A percentile compares a stretch with the other conserved stretches of the same genome.
phyloP scores from a whole-genome alignment of 164 flowering plant genomes.

The Vitis cinerea region DNA sequence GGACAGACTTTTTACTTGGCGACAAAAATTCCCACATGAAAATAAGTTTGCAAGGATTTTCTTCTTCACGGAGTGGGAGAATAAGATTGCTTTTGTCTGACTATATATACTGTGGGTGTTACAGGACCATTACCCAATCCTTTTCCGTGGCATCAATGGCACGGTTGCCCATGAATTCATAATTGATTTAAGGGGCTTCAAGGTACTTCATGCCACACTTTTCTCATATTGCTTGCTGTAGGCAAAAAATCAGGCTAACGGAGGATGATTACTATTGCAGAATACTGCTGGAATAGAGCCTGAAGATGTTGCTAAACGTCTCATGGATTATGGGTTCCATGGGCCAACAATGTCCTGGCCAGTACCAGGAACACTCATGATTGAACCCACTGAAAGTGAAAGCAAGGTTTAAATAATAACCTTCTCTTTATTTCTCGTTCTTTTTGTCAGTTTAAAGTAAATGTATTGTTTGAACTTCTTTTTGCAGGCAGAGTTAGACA shows the following conservation, averaged over 20 bases:
- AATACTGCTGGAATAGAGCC: constrained; percentile 93
- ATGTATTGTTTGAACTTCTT: neutral
- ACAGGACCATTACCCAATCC: constrained; percentile 86
- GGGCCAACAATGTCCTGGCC: constrained; percentile 99
- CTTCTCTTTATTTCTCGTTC: neutral
- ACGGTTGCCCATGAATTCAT: constrained; percentile 97
- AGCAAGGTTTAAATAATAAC: constrained; percentile 64
- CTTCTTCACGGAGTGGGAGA: no score
- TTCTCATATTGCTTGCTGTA: neutral
- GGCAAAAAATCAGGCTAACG: neutral
- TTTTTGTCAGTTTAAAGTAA: neutral
- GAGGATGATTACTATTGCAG: constrained; percentile 32
- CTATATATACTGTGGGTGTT: neutral
- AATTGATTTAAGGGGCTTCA: constrained; percentile 87
- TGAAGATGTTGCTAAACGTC: constrained; percentile 98
- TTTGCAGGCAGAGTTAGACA: constrained; percentile 91
- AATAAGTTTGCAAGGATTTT: no score
- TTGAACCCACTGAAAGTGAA: constrained; percentile 99
- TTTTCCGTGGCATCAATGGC: constrained; percentile 98
- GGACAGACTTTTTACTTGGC: no score
- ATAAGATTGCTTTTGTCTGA: no score
- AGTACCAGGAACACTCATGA: constrained; percentile 98
- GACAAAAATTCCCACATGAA: no score
- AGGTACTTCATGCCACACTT: constrained; percentile 44
- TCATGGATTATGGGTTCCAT: constrained; percentile 99